phyloP scores from a whole-genome alignment of 2,329 filamentous ascomycete genomes.

The Diaporthe nobilis region DNA sequence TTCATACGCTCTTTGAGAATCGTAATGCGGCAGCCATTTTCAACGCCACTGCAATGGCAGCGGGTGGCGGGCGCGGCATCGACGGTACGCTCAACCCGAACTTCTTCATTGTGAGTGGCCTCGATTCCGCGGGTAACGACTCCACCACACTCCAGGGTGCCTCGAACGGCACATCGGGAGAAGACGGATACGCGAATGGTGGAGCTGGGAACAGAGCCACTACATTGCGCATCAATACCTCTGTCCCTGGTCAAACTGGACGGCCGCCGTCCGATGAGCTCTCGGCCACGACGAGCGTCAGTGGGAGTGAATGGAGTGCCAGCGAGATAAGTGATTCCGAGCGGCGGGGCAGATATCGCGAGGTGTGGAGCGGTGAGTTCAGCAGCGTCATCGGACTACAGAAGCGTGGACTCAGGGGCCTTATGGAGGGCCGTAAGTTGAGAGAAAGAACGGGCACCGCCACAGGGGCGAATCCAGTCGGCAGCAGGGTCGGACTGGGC shows the following conservation, averaged over 20 bases:
- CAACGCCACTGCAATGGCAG: slow-evolving; percentile 98
- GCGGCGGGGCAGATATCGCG: slow-evolving; percentile 61
- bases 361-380: slow-evolving; percentile 85
- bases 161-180: slow-evolving; percentile 52
- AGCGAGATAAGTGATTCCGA: slow-evolving; percentile 67
- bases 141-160: slow-evolving; percentile 41
- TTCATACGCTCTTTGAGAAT: slow-evolving; percentile 91
- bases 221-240: slow-evolving; percentile 65
- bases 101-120: slow-evolving; percentile 67
- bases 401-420: slow-evolving; percentile 88
- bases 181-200: slow-evolving; percentile 50
- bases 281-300: slow-evolving; percentile 65
- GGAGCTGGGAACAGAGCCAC: slow-evolving; percentile 53
- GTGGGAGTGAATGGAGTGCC: slow-evolving; percentile 68
- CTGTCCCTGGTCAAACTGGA: slow-evolving; percentile 51
- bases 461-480: slow-evolving; percentile 44
- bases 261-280: slow-evolving; percentile 63
- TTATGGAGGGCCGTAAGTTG: slow-evolving; percentile 95
- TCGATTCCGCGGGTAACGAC: slow-evolving; percentile 51
- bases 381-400: slow-evolving; percentile 95
- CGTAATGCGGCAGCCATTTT: slow-evolving; percentile 97
- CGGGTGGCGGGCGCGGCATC: slow-evolving; percentile 89
- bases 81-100: slow-evolving; percentile 76
- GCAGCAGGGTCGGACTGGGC: slow-evolving; percentile 37
- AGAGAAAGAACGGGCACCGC: slow-evolving; percentile 75